Conservation (phyloP, 2,329 filamentous ascomycete genomes). For the Clonostachys rhizophaga region DNA sequence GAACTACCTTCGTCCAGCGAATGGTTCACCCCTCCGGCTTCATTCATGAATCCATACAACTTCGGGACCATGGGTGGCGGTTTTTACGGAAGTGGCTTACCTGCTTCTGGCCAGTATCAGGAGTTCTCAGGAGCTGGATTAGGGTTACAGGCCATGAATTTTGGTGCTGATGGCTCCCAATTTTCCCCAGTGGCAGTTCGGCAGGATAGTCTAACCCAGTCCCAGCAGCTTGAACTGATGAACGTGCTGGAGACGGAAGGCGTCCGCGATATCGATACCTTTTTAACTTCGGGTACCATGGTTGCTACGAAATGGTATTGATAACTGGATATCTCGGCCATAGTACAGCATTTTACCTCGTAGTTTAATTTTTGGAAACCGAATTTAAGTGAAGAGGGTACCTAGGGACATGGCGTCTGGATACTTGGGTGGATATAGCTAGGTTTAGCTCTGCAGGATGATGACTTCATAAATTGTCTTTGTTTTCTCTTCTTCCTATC, state of each 20-base stretch:
- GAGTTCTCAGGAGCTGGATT: constrained; percentile 20
- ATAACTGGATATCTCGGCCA: not conserved
- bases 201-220: constrained; percentile 68
- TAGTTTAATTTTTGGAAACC: not conserved
- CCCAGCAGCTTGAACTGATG: constrained; percentile 82
- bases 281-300: constrained; percentile 38
- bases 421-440: too few relatives aligned
- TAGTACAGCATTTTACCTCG: not conserved
- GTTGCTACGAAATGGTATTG: constrained; percentile 24
- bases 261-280: constrained; percentile 56
- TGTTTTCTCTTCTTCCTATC: constrained; percentile 5
- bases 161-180: constrained; percentile 7
- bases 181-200: constrained; percentile 16
- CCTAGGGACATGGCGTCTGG: too few relatives aligned
- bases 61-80: constrained; percentile 34
- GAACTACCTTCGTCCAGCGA: constrained; percentile 30
- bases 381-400: too few relatives aligned
- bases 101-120: constrained; percentile 15
- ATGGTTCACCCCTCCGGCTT: constrained; percentile 49
- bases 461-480: not conserved
- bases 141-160: constrained; percentile 18
- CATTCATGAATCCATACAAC: constrained; percentile 47
- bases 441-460: not conserved
- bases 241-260: constrained; percentile 69
- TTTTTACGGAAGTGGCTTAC: constrained; percentile 32